Evolutionary conservation across 805 yeast species (phyloP).

Genomic region (Lachancea cidri): DNA sequence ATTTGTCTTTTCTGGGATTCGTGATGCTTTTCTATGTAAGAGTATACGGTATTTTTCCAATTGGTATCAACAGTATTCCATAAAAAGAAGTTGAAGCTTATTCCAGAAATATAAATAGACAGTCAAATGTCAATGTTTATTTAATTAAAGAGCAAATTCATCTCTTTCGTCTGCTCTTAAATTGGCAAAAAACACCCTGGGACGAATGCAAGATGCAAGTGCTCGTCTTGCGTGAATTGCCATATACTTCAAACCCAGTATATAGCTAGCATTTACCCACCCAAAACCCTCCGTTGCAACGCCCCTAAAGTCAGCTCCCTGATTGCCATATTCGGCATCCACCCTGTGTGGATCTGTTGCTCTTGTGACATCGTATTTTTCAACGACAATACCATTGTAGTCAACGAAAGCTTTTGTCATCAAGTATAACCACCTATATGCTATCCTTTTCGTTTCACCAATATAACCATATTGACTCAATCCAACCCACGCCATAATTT

Average conservation of each 20-base stretch:
- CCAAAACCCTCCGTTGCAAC: conserved; percentile 97
- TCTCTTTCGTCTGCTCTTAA: conserved; percentile 40
- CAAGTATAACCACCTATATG: conserved; percentile 83
- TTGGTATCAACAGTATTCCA: too few species aligned
- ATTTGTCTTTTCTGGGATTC: too few species aligned
- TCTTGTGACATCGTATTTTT: conserved; percentile 85
- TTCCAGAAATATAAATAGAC: too few species aligned
- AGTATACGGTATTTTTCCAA: too few species aligned
- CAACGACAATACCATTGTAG: conserved; percentile 91
- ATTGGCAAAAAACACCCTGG: conserved; percentile 52
- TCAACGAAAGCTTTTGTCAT: conserved; percentile 89
- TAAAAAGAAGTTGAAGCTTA: too few species aligned
- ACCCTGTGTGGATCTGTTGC: conserved; percentile 84
- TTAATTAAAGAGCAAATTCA: conserved; percentile 26
- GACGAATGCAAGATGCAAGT: conserved; percentile 73
- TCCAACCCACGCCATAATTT: conserved; percentile 90
- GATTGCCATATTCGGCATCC: conserved; percentile 95
- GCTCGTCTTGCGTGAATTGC: conserved; percentile 67
- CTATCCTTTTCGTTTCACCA: conserved; percentile 61
- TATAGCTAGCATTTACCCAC: conserved; percentile 90
- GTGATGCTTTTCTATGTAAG: too few species aligned
- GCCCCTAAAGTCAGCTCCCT: conserved; percentile 87
- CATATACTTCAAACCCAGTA: conserved; percentile 64
- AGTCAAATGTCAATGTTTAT: too few species aligned
- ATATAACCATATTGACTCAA: conserved; percentile 63